A percentile compares a stretch with the other conserved stretches of the same genome.
These are phyloP conservation scores for Suillus decipiens DNA, from an alignment of 768 basidiomycete species.

Conservation along the genomic window DNA sequence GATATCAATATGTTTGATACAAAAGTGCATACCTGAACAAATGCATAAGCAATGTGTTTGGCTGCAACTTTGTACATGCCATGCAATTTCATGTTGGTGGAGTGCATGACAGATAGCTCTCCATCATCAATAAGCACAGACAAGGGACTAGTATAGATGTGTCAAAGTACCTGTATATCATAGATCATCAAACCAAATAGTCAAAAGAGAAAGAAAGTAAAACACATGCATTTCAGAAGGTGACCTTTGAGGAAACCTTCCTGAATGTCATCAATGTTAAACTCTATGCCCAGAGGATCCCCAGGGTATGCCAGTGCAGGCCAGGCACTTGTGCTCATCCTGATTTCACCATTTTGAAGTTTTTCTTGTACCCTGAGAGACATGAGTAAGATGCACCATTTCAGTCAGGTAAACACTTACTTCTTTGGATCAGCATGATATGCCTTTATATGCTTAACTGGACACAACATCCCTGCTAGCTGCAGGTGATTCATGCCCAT, in stretches of 20 bases:
- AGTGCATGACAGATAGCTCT: not conserved
- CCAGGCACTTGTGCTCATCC: not conserved
- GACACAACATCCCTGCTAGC: not conserved
- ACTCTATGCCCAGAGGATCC: not conserved
- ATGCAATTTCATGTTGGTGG: not conserved
- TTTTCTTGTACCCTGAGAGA: not conserved
- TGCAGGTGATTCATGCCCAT: not conserved
- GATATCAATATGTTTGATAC: too few relatives aligned
- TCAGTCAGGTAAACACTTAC: not conserved
- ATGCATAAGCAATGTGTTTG: not conserved
- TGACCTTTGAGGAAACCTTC: not conserved
- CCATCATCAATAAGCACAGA: not conserved
- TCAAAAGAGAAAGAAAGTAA: too few relatives aligned
- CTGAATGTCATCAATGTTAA: not conserved
- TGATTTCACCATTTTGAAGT: not conserved
- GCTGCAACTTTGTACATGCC: not conserved
- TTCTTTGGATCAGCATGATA: not conserved
- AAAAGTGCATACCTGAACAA: too few relatives aligned
- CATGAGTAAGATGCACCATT: not conserved
- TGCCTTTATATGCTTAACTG: not conserved
- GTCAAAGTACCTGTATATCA: not conserved
- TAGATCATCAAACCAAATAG: not conserved
- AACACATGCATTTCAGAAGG: not conserved
- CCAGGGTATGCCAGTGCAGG: constrained; percentile 1
- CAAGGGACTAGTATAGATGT: not conserved